Evolutionary conservation across 257 asterid genomes (phyloP).

Genomic region (Rhazya stricta): DNA sequence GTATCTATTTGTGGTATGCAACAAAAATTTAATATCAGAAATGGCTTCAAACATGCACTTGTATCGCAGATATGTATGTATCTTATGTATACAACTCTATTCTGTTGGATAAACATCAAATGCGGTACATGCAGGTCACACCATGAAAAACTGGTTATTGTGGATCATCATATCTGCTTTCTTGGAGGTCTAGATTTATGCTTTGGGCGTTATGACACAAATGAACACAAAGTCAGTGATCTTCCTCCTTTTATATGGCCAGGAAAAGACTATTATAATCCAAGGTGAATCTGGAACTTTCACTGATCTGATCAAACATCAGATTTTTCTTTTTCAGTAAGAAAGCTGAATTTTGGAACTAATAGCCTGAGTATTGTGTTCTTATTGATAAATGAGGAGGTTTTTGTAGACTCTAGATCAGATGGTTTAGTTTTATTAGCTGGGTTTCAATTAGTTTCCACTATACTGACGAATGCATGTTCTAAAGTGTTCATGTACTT

Average conservation of each 20-base stretch:
- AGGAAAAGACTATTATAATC: conserved; percentile 96
- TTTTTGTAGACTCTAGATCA: background rate
- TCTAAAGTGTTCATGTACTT: background rate
- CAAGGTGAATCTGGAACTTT: conserved; percentile 47
- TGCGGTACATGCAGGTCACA: conserved; percentile 70
- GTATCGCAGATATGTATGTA: background rate
- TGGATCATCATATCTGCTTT: conserved; percentile 69
- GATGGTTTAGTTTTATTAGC: background rate
- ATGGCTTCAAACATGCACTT: background rate
- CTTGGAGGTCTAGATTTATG: conserved; percentile 94
- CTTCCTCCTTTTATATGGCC: conserved; percentile 69
- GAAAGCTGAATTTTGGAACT: background rate
- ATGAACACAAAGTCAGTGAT: conserved; percentile 73
- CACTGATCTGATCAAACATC: background rate
- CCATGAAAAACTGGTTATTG: conserved; percentile 93
- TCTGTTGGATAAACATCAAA: background rate
- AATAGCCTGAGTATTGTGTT: background rate
- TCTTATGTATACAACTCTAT: background rate
- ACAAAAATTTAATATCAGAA: background rate
- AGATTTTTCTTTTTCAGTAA: background rate
- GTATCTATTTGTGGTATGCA: conserved; percentile 78
- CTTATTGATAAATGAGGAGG: background rate
- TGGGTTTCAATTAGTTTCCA: background rate
- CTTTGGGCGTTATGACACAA: conserved; percentile 89
- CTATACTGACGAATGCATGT: background rate